These are phyloP conservation scores for Ophioceras dolichostomum DNA, from an alignment of 2,329 filamentous ascomycete genomes.

Conservation along the genomic window DNA sequence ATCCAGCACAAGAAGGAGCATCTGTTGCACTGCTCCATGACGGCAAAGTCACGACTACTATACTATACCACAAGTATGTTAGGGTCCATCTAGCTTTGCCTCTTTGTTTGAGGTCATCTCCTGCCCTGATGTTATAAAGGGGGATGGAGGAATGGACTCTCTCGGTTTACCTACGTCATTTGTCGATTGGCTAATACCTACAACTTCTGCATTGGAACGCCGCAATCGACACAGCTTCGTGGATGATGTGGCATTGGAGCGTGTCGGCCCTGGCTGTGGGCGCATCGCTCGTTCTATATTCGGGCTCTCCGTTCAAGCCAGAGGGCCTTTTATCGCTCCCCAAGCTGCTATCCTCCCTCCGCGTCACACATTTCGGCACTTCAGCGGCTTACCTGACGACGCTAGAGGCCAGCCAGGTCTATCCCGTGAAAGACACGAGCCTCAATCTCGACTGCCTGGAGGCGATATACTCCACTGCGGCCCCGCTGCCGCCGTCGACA, in stretches of 20 bases:
- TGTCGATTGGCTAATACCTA: too few relatives aligned
- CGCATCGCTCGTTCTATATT: constrained; percentile 75
- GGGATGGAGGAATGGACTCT: too few relatives aligned
- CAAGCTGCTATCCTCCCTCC: constrained; percentile 64
- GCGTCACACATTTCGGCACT: constrained; percentile 88
- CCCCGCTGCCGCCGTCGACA: constrained; percentile 82
- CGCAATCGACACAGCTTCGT: too few relatives aligned
- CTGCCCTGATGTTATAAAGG: too few relatives aligned
- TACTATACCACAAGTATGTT: constrained; percentile 83
- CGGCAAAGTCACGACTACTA: constrained; percentile 60
- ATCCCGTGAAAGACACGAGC: constrained; percentile 39
- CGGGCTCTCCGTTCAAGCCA: constrained; percentile 80
- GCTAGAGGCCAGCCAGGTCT: constrained; percentile 65
- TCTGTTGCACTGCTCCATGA: constrained; percentile 72
- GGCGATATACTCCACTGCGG: constrained; percentile 90
- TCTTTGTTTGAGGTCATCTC: too few relatives aligned
- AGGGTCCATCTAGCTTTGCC: too few relatives aligned
- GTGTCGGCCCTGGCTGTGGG: constrained; percentile 76
- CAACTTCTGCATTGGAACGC: too few relatives aligned
- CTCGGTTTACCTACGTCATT: too few relatives aligned
- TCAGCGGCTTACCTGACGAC: constrained; percentile 88
- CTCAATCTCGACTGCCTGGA: constrained; percentile 53
- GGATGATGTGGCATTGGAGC: constrained; percentile 99
- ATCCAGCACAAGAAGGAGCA: constrained; percentile 98
- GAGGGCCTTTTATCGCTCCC: constrained; percentile 73